phyloP scores from a whole-genome alignment of 805 yeast species.

The Brettanomyces custersianus region DNA sequence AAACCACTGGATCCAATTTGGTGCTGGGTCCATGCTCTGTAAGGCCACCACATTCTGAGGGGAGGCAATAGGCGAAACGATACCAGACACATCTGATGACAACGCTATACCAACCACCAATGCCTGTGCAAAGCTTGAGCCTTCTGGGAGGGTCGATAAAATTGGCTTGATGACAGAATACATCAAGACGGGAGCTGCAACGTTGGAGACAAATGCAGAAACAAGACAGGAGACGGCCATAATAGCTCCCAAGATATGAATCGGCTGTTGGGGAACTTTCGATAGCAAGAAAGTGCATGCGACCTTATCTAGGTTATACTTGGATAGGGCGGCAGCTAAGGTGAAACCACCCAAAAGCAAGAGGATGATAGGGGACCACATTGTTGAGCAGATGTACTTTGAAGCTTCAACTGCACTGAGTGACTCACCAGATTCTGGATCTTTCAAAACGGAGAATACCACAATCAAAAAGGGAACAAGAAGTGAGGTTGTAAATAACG shows the following conservation, averaged over 20 bases:
- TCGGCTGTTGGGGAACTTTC: constrained; percentile 80
- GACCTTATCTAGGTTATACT: constrained; percentile 80
- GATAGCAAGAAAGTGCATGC: constrained; percentile 76
- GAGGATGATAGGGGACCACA: constrained; percentile 96
- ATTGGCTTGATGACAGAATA: constrained; percentile 88
- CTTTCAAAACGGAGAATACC: constrained; percentile 56
- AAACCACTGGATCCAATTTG: constrained; percentile 92
- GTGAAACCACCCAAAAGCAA: constrained; percentile 89
- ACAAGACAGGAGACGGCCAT: constrained; percentile 82
- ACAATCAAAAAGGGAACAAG: constrained; percentile 78
- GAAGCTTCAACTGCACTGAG: constrained; percentile 65
- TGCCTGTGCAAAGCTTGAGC: constrained; percentile 71
- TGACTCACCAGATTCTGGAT: constrained; percentile 38
- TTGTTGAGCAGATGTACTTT: constrained; percentile 66
- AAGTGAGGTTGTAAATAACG: constrained; percentile 82
- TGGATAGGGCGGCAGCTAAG: constrained; percentile 88
- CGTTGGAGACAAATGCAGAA: constrained; percentile 94
- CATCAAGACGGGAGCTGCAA: constrained; percentile 93
- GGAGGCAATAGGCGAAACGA: constrained; percentile 95
- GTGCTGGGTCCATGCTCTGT: constrained; percentile 76
- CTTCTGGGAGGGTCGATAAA: constrained; percentile 71
- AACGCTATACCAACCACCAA: constrained; percentile 85
- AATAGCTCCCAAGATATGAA: constrained; percentile 62
- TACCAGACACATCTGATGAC: constrained; percentile 91
- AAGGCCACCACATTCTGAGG: constrained; percentile 93